phyloP scores from a whole-genome alignment of 2,329 filamentous ascomycete genomes.

The Endothia cerciana region DNA sequence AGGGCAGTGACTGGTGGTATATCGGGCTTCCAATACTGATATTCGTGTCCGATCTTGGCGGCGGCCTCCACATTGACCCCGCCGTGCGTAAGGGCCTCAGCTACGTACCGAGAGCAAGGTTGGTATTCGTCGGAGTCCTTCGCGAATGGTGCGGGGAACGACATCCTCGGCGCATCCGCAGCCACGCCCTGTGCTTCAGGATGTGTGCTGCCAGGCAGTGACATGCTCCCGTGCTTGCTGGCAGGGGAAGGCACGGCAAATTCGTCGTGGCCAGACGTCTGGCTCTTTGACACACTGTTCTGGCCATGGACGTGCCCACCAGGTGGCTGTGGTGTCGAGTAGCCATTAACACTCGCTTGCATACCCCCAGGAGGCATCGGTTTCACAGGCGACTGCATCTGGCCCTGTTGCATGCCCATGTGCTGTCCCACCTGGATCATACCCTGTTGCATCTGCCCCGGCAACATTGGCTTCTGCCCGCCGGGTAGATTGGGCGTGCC shows the following conservation, averaged over 20 bases:
- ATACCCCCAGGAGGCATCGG: constrained; percentile 51
- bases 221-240: constrained; percentile 48
- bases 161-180: constrained; percentile 32
- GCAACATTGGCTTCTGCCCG: constrained; percentile 47
- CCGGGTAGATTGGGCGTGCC: constrained; percentile 39
- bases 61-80: constrained; percentile 72
- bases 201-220: constrained; percentile 42
- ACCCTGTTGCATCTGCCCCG: constrained; percentile 45
- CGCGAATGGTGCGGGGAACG: constrained; percentile 42
- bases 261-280: constrained; percentile 45
- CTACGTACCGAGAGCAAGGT: constrained; percentile 51
- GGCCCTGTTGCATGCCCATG: constrained; percentile 46
- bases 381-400: constrained; percentile 49
- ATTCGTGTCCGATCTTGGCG: constrained; percentile 65
- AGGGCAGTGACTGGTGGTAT: constrained; percentile 77
- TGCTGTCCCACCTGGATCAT: constrained; percentile 43
- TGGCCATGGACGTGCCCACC: constrained; percentile 50
- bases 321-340: constrained; percentile 48
- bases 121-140: constrained; percentile 57
- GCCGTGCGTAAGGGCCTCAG: constrained; percentile 63
- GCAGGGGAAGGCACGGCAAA: constrained; percentile 51
- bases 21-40: constrained; percentile 72
- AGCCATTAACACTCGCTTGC: constrained; percentile 53
- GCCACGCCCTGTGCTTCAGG: constrained; percentile 37
- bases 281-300: constrained; percentile 56